phyloP scores from a whole-genome alignment of 2,329 filamentous ascomycete genomes.

The Hymenoscyphus salicellus region DNA sequence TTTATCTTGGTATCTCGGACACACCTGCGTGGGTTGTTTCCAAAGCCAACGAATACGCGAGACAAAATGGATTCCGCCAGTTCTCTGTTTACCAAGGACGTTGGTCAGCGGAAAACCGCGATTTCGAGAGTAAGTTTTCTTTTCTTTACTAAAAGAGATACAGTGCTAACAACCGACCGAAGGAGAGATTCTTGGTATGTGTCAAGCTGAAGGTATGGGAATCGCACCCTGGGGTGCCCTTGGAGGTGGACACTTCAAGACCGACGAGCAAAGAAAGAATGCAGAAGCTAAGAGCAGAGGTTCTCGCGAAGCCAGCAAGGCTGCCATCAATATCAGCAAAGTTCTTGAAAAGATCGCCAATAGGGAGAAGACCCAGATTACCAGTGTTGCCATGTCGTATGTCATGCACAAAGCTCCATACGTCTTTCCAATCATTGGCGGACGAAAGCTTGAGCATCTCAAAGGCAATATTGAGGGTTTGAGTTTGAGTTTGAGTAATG shows the following conservation, averaged over 20 bases:
- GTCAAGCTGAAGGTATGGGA: slow-evolving; percentile 54
- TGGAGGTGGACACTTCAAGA: slow-evolving; percentile 50
- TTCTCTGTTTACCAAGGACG: slow-evolving; percentile 68
- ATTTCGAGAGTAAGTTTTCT: slow-evolving; percentile 49
- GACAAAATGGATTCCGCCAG: slow-evolving; percentile 64
- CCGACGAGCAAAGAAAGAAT: slow-evolving; percentile 45
- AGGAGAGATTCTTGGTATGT: slow-evolving; percentile 59
- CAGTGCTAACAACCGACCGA: background rate
- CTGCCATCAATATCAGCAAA: slow-evolving; percentile 50
- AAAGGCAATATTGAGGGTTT: slow-evolving; percentile 68
- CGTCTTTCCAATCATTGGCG: slow-evolving; percentile 71
- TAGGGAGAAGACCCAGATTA: slow-evolving; percentile 55
- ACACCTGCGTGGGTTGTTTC: slow-evolving; percentile 68
- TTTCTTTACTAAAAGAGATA: background rate
- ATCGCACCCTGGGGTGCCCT: slow-evolving; percentile 55
- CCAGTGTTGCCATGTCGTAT: slow-evolving; percentile 67
- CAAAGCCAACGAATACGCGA: slow-evolving; percentile 67
- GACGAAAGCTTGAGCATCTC: slow-evolving; percentile 66
- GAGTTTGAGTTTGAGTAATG: slow-evolving; percentile 53
- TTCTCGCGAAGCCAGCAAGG: slow-evolving; percentile 42
- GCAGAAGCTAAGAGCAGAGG: slow-evolving; percentile 38
- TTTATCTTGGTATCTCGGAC: slow-evolving; percentile 66
- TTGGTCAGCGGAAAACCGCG: slow-evolving; percentile 61
- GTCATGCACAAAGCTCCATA: slow-evolving; percentile 69
- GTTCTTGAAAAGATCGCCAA: slow-evolving; percentile 59